Conservation (phyloP, 169 alveolate genomes). For the Eimeria brunetti region DNA sequence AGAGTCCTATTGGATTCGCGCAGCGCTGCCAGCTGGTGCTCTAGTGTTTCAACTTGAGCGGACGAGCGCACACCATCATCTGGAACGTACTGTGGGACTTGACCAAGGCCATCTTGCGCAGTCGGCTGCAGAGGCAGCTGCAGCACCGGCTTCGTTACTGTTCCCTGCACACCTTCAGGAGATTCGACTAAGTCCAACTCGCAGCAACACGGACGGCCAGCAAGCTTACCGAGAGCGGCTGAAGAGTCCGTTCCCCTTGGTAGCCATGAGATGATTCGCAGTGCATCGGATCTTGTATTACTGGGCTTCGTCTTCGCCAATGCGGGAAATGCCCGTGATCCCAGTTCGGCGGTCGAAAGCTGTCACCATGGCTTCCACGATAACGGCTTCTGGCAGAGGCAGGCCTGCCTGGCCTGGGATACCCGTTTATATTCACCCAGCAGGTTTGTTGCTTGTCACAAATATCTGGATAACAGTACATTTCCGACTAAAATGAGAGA, state of each 20-base stretch:
- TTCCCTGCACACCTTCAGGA: not conserved
- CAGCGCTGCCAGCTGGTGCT: conserved; percentile 64
- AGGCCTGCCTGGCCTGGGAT: conserved; percentile 17
- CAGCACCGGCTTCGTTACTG: not conserved
- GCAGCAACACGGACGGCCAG: not conserved
- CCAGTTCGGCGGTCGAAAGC: conserved; percentile 8
- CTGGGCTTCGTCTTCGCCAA: not conserved
- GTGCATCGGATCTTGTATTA: not conserved
- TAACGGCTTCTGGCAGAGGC: not conserved
- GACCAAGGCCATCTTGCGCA: conserved; percentile 32
- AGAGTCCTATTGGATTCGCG: conserved; percentile 51
- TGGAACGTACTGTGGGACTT: not conserved
- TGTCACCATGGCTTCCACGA: not conserved
- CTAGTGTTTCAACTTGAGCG: conserved; percentile 26
- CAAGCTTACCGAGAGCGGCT: conserved; percentile 2
- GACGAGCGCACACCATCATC: conserved; percentile 7
- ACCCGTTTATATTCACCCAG: conserved; percentile 9
- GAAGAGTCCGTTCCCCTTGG: not conserved
- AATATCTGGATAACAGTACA: conserved; percentile 6
- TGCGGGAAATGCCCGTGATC: not conserved
- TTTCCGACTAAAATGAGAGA: not conserved
- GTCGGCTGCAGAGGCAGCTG: conserved; percentile 20
- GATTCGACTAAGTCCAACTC: not conserved
- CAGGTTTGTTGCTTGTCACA: conserved; percentile 33
- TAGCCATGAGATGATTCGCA: conserved; percentile 12